Evolutionary conservation across 768 basidiomycete genomes (phyloP).

Genomic region (Dendrothele bispora): DNA sequence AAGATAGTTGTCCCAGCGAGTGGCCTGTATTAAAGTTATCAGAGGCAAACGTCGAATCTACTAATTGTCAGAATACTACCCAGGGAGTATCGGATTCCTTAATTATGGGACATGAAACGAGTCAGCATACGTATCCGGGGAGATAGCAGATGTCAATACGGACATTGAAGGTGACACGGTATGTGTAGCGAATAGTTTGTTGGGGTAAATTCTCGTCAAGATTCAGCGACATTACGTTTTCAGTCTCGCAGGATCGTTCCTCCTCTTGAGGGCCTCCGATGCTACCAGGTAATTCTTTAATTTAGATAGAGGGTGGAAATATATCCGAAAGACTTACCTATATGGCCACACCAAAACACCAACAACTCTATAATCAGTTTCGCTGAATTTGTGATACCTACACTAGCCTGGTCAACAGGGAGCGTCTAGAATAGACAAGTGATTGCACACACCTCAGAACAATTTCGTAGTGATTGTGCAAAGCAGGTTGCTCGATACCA

Average conservation of each 20-base stretch:
- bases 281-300: conserved; percentile 40
- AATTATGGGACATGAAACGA: no score
- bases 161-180: conserved; percentile 85
- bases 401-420: conserved; percentile 1
- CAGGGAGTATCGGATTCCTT: conserved; percentile 86
- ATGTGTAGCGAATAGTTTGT: conserved; percentile 81
- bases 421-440: not conserved
- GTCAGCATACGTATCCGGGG: not conserved
- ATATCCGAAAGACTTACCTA: conserved; percentile 28
- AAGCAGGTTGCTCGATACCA: conserved; percentile 58
- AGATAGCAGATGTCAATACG: conserved; percentile 24
- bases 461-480: conserved; percentile 95
- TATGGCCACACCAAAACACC: conserved; percentile 51
- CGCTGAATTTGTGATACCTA: conserved; percentile 79
- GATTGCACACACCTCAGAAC: conserved; percentile 58
- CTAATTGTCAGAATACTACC: conserved; percentile 49
- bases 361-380: conserved; percentile 80
- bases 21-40: conserved; percentile 56
- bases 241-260: conserved; percentile 50
- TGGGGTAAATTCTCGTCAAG: conserved; percentile 59
- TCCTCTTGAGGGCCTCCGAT: conserved; percentile 61
- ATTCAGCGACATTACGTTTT: conserved; percentile 43
- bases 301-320: not conserved
- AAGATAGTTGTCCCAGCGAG: conserved; percentile 95
- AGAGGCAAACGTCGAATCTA: not conserved